Evolutionary conservation across 2,329 filamentous ascomycete species (phyloP), one percentile per base, ranked within the genome.

Genomic region (Cladosporium sp.): DNA sequence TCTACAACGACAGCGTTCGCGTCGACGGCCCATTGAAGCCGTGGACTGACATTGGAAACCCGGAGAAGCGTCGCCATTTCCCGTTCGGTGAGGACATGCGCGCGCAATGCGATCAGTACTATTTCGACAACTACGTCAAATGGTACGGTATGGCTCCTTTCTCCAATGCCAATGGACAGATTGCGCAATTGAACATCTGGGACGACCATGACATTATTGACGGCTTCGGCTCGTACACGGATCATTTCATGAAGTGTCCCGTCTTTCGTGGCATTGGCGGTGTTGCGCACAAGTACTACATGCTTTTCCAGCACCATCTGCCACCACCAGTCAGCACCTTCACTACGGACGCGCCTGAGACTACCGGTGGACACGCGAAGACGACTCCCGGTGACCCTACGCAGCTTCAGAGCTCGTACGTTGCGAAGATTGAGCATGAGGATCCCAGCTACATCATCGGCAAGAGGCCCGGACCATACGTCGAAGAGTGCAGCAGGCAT

Each of bases 321-420:
- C 82, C 91, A 11, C 92, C 92, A 1, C 90, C 92, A 0, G 75
- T 80, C 55, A 91, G 88, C 24, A 96, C 91, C 1, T 96, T 85
- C 67, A 96, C 89, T 2, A 88, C 88, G 1, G 86, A 87, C 76
- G 74, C 78, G 3, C 77, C 79, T 0, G 70, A 77, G 55, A 83
- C 80, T 1, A 80, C 74, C 0, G 70, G 68, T 57, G 50, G 68
- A 57, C 56, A 59, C 7, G 65, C 64, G 69, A 52, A 56, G 34
- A 71, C 70, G 4, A 75, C 80, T 30, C 78, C 78, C 7, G 72
- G 80, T 2, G 88, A 95, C 60, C 80, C 83, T 1, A 79, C 79
- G 24, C 91, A 96, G 68, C 71, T 89, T 24, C 76, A 85, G 58
- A 77, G 90, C 56, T 85, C 85, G 0, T 96, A 80, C 64, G 89